Percentiles rank a stretch among this genome's conserved stretches.
Conservation (phyloP, 2,329 filamentous ascomycete species). For the Mollisia scopiformis region DNA sequence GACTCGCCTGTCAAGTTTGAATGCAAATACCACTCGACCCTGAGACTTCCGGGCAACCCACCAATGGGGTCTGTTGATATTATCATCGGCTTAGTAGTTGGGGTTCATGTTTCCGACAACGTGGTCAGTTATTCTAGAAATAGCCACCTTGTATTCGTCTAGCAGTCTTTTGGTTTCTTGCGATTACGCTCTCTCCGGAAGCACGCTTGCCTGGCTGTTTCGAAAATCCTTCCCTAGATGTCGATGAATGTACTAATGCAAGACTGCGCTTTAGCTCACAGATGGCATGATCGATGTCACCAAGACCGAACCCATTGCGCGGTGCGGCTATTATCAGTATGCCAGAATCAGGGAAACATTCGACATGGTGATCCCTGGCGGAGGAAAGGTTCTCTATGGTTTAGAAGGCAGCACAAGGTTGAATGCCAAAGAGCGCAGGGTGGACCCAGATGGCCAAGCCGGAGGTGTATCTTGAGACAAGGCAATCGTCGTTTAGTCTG, state of each 20-base stretch:
- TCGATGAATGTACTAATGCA: too few species aligned
- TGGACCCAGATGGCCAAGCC: background rate
- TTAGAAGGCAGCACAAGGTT: conserved; percentile 41
- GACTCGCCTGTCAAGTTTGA: conserved; percentile 60
- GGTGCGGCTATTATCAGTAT: conserved; percentile 64
- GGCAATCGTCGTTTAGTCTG: background rate
- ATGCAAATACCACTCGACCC: conserved; percentile 57
- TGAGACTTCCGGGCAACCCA: conserved; percentile 57
- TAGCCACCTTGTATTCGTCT: too few species aligned
- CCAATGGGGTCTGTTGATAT: conserved; percentile 59
- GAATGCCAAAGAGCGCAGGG: conserved; percentile 4
- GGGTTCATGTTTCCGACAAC: conserved; percentile 57
- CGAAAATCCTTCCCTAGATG: too few species aligned
- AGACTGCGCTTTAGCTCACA: too few species aligned
- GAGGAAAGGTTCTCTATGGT: conserved; percentile 37
- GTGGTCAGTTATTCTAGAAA: too few species aligned
- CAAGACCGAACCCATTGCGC: conserved; percentile 61
- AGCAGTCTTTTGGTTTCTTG: too few species aligned
- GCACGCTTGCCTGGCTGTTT: too few species aligned
- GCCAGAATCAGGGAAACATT: conserved; percentile 57
- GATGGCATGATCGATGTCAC: conserved; percentile 56
- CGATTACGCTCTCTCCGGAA: too few species aligned
- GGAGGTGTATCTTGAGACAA: background rate
- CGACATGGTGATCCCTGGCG: conserved; percentile 57
- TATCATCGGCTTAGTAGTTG: conserved; percentile 59